Conservation (phyloP, 1,284 basidiomycete genomes). For the Takashimella koratensis region DNA sequence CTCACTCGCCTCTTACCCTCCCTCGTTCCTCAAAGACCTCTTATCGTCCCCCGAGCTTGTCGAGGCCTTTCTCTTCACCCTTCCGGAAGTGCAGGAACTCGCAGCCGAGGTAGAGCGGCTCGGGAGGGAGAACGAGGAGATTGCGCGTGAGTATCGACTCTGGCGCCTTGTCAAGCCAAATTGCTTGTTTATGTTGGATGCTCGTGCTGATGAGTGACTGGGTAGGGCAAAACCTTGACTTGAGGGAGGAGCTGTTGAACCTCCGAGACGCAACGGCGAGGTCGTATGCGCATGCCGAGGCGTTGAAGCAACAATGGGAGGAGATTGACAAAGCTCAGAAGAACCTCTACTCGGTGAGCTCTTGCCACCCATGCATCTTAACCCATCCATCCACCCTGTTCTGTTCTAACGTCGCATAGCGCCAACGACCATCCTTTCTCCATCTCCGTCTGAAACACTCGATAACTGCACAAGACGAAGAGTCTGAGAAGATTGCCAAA, state of each 20-base stretch:
- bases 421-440: slow-evolving; percentile 77
- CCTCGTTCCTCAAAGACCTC: slow-evolving; percentile 68
- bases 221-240: slow-evolving; percentile 66
- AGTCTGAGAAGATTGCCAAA: slow-evolving; percentile 74
- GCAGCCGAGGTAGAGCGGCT: slow-evolving; percentile 72
- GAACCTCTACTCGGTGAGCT: slow-evolving; percentile 74
- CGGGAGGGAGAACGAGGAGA: slow-evolving; percentile 72
- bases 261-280: slow-evolving; percentile 74
- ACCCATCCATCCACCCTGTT: not conserved
- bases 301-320: slow-evolving; percentile 73
- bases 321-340: slow-evolving; percentile 79
- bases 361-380: not conserved
- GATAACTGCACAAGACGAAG: slow-evolving; percentile 79
- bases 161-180: not conserved
- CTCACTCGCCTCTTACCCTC: slow-evolving; percentile 38
- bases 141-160: slow-evolving; percentile 62
- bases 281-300: slow-evolving; percentile 76
- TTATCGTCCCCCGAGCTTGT: slow-evolving; percentile 76
- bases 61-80: slow-evolving; percentile 76
- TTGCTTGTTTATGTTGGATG: not conserved
- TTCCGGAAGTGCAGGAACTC: slow-evolving; percentile 66
- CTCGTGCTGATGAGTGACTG: not conserved
- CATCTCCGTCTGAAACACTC: slow-evolving; percentile 79
- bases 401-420: slow-evolving; percentile 52
- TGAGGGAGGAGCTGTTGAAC: slow-evolving; percentile 68